Evolutionary conservation across 192 early-diverging fungal genomes (phyloP), one percentile per base, ranked within the genome.

Genomic region (Coemansia sp.): DNA sequence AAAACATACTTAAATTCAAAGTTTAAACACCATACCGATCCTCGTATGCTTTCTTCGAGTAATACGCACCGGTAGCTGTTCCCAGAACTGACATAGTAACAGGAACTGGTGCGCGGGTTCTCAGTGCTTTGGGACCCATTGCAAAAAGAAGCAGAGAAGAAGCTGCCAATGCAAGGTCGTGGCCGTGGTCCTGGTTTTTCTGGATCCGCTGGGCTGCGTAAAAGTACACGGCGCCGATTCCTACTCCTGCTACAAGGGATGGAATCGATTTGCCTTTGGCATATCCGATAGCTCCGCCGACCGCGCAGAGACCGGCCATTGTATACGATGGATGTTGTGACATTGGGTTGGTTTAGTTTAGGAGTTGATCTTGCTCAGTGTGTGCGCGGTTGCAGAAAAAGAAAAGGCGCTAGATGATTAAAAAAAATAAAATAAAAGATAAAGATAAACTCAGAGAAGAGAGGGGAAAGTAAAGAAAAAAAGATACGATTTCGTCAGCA

Each of bases 81-180:
- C 79, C 79, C n/a, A 82, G 64, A 0, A 67, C 30, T 5, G 70
- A 66, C 79, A 82, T 82, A 20, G 40, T 42, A 1, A 63, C 31
- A 25, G 78, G 78, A 2, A 82, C 79, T 6, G 73, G 69, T 20
- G 73, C 73, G 4, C 75, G 58, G 12, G 73, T 82, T 20, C 79
- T 56, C 31, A 82, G 34, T 0, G 79, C 79, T 65, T 76, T 82
- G 14, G 79, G 79, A 0, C 68, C 73, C 79, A 82, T 82, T 29
- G 73, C 73, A 33, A 68, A 66, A 18, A 76, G 66, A 16, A 82
- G 62, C 48, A 82, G 20, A 33, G 71, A 64, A 5, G 79, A 82
- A 2, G 79, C 71, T 4, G 63, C 67, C 5, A 82, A 52, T 7
- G 79, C 79, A 36, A 82, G 31, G 18, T 82, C 79, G 54, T 76